Evolutionary conservation across 1,284 basidiomycete genomes (phyloP).

Genomic region (Earliella scabrosa): DNA sequence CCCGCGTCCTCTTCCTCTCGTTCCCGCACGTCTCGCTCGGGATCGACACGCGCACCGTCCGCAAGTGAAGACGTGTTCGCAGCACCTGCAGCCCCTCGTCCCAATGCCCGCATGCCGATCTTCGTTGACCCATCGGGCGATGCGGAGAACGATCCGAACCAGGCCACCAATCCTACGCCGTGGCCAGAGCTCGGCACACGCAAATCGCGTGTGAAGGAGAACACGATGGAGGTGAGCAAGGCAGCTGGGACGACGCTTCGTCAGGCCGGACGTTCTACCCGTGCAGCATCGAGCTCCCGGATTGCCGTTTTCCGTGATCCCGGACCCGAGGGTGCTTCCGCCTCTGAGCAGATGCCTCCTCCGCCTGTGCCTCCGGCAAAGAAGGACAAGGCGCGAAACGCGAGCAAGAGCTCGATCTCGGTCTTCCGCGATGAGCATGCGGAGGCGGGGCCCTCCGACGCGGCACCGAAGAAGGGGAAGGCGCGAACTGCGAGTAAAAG

Average conservation of each 20-base stretch:
- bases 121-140: constrained; percentile 71
- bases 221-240: constrained; percentile 68
- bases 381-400: constrained; percentile 28
- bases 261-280: constrained; percentile 58
- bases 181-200: constrained; percentile 78
- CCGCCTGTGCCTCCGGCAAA: constrained; percentile 34
- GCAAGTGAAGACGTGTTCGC: constrained; percentile 28
- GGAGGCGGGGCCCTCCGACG: constrained; percentile 17
- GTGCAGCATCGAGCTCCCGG: constrained; percentile 50
- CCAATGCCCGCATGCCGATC: constrained; percentile 65
- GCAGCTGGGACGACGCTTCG: constrained; percentile 66
- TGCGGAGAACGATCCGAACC: constrained; percentile 36
- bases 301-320: constrained; percentile 64
- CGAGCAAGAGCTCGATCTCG: constrained; percentile 40
- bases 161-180: constrained; percentile 40
- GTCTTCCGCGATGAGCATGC: constrained; percentile 52
- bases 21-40: constrained; percentile 25
- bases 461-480: constrained; percentile 31
- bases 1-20: constrained; percentile 30
- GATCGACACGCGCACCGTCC: constrained; percentile 20
- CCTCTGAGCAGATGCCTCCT: constrained; percentile 23
- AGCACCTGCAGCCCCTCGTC: constrained; percentile 34
- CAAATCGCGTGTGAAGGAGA: constrained; percentile 76
- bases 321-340: constrained; percentile 24
- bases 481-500: constrained; percentile 17